Conservation (phyloP, 179 eudicot species). For the Drosera spatulata region DNA sequence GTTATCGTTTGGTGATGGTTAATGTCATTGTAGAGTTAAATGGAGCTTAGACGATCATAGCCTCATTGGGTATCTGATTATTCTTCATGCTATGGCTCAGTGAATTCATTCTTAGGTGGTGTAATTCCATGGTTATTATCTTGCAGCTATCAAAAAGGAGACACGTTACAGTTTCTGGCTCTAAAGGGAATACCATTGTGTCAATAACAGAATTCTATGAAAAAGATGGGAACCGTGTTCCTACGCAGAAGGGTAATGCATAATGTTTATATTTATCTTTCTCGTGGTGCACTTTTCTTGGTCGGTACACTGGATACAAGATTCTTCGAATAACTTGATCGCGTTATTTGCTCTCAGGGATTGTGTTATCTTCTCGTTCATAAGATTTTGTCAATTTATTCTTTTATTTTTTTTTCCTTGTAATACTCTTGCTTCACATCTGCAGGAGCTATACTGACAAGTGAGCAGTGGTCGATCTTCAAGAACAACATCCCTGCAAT, state of each 20-base stretch:
- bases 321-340: too few relatives aligned
- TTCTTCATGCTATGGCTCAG: background rate
- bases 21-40: too few relatives aligned
- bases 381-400: background rate
- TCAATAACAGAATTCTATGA: slow-evolving; percentile 34
- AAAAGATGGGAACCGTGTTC: slow-evolving; percentile 39
- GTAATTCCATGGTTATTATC: background rate
- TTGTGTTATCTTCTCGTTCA: background rate
- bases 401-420: background rate
- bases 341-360: too few relatives aligned
- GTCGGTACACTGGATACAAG: too few relatives aligned
- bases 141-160: slow-evolving; percentile 44
- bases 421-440: slow-evolving; percentile 3
- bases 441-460: slow-evolving; percentile 40
- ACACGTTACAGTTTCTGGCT: slow-evolving; percentile 29
- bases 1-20: too few relatives aligned
- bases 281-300: too few relatives aligned
- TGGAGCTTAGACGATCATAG: too few relatives aligned
- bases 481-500: slow-evolving; percentile 45
- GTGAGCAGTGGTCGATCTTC: slow-evolving; percentile 46
- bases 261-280: too few relatives aligned
- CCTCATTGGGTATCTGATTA: too few relatives aligned
- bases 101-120: too few relatives aligned
- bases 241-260: slow-evolving; percentile 27
- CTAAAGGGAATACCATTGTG: slow-evolving; percentile 23